Percentiles rank a stretch among this genome's conserved stretches.
phyloP scores from a whole-genome alignment of 2,329 filamentous ascomycete genomes.

The Trichoderma harzianum region DNA sequence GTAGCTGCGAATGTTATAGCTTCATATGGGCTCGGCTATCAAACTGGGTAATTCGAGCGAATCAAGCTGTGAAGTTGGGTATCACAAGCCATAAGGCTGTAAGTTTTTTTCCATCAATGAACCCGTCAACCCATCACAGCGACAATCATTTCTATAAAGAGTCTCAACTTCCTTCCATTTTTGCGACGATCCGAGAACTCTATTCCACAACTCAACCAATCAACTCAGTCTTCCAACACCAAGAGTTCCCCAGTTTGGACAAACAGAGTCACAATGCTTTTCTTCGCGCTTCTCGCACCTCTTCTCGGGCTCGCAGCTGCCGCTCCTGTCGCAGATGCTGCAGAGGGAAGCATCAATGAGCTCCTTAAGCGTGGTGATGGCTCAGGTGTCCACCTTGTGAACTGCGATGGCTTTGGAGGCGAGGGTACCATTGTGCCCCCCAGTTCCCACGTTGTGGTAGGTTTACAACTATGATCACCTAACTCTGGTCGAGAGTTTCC shows the following conservation, averaged over 20 bases:
- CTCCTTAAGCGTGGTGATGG: background rate
- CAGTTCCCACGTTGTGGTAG: background rate
- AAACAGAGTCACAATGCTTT: background rate
- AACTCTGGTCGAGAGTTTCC: background rate
- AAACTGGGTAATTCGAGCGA: background rate
- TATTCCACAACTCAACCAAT: background rate
- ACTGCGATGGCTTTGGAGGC: background rate
- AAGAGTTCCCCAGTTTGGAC: background rate
- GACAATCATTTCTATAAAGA: slow-evolving; percentile 12
- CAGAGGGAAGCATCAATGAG: background rate
- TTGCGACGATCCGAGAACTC: background rate
- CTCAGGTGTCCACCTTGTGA: background rate
- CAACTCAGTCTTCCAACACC: background rate
- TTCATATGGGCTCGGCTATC: background rate
- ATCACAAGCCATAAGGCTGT: background rate
- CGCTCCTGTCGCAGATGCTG: background rate
- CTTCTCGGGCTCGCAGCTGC: background rate
- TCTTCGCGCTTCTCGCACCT: background rate
- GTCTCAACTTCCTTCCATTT: background rate
- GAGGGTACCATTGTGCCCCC: background rate
- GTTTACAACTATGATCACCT: background rate
- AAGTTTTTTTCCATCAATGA: background rate
- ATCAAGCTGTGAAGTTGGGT: background rate
- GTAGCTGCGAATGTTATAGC: background rate
- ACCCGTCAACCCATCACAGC: background rate